Percentiles rank a stretch among this genome's conserved stretches.
These are phyloP conservation scores for Hypoxylon sp. DNA, from an alignment of 2,329 filamentous ascomycete genomes.

Conservation along the genomic window DNA sequence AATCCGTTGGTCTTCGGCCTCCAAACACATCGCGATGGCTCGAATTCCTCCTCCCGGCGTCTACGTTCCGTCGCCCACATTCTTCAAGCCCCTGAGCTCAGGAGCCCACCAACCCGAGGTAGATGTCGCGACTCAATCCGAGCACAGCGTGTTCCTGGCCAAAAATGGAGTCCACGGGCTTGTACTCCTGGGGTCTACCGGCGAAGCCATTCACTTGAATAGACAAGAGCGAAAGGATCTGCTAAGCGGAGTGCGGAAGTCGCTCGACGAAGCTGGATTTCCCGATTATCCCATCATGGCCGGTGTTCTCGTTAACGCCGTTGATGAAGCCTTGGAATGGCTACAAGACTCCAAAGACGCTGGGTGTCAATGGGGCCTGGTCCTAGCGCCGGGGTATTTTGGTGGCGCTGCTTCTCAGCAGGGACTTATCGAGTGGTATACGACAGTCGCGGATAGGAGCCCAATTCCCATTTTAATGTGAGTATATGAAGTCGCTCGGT, in stretches of 20 bases:
- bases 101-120: slow-evolving; percentile 62
- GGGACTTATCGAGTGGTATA: slow-evolving; percentile 71
- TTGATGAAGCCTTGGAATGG: slow-evolving; percentile 60
- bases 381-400: slow-evolving; percentile 75
- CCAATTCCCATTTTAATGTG: slow-evolving; percentile 72
- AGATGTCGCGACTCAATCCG: slow-evolving; percentile 68
- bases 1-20: not conserved
- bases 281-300: slow-evolving; percentile 70
- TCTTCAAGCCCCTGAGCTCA: slow-evolving; percentile 65
- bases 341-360: slow-evolving; percentile 63
- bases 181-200: slow-evolving; percentile 73
- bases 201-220: slow-evolving; percentile 72
- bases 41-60: slow-evolving; percentile 64
- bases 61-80: slow-evolving; percentile 73
- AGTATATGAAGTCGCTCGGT: slow-evolving; percentile 42
- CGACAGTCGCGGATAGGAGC: slow-evolving; percentile 69
- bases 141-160: slow-evolving; percentile 71
- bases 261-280: slow-evolving; percentile 67
- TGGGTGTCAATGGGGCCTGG: slow-evolving; percentile 72
- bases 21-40: slow-evolving; percentile 5
- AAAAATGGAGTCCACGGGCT: slow-evolving; percentile 70
- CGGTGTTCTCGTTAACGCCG: slow-evolving; percentile 42
- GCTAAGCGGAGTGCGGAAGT: slow-evolving; percentile 66
- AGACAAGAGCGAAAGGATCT: slow-evolving; percentile 68
- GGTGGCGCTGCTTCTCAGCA: slow-evolving; percentile 68